Base-by-base conservation (phyloP, 495 filamentous ascomycete genomes). In the Bombardia bombarda region DNA sequence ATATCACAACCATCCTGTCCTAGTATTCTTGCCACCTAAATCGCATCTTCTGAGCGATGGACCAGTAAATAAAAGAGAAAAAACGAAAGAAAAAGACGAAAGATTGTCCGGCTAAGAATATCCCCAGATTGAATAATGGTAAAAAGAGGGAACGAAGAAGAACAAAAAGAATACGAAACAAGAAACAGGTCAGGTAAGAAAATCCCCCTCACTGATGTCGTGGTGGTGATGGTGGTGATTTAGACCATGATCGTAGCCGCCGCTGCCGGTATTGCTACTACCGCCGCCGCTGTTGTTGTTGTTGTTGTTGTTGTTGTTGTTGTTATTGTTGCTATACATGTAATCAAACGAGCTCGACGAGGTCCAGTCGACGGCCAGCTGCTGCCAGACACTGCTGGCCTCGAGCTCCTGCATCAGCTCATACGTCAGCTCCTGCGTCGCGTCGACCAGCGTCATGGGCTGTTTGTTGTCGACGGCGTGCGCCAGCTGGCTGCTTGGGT, bases 391-490 rank as follows among this genome's bases (percentile, higher is more conserved):
- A 4, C 24, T 18, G 19, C 14, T 38, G 17, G 25, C 44, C 20
- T 48, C 38, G 38, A 58, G 23, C 13, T 55, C 49, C 20, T 44
- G 45, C 39, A 56, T 49, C 16, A 51, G 23, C 13, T 55, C 49
- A 14, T 44, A 42, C 39, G 52, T 49, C 16, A 51, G 9, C 17
- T 43, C 49, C 16, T 53, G 33, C 12, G 52, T 49, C 10, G 38
- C 49, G 34, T 52, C 49, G 13, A 42, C 28, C 18, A 53, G 14
- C 24, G 49, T 42, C 43, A 49, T 52, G 12, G 45, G 32, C 9
- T 30, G 34, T 18, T 39, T 38, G 4, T 46, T 37, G 34, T n/a
- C 39, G 21, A 35, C 41, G 4, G 46, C 46, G 2, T 34, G 32
- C 14, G 38, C 35, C 13, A 51, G 31, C 26, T 47, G 34, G 6